Evolutionary conservation across 2,329 filamentous ascomycete species (phyloP).

Genomic region (Amphichorda felina): DNA sequence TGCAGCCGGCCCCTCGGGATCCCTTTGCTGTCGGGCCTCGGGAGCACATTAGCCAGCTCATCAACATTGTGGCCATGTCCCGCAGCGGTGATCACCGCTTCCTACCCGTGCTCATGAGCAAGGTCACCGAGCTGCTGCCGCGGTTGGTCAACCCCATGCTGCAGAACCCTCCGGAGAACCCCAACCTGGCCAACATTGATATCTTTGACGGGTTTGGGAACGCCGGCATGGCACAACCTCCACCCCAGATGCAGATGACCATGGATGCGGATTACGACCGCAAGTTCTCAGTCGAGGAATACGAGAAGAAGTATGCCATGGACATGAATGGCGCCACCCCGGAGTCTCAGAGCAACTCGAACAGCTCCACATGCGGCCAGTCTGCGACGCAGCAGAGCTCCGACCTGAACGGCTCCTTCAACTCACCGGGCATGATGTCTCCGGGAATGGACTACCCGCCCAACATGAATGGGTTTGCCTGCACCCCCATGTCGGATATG

Average conservation of each 20-base stretch:
- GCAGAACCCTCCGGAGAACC: conserved; percentile 43
- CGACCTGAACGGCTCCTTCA: conserved; percentile 37
- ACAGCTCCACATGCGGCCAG: conserved; percentile 9
- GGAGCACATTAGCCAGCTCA: conserved; percentile 60
- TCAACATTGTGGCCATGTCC: conserved; percentile 55
- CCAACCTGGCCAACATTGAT: conserved; percentile 39
- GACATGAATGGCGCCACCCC: conserved; percentile 21
- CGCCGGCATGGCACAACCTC: conserved; percentile 45
- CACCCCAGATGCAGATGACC: conserved; percentile 26
- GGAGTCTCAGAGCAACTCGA: conserved; percentile 17
- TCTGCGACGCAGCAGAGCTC: conserved; percentile 12
- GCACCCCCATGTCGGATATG: conserved; percentile 37
- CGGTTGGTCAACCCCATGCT: conserved; percentile 48
- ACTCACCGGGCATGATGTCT: conserved; percentile 42
- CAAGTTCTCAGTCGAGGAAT: conserved; percentile 31
- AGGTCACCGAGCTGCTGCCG: conserved; percentile 62
- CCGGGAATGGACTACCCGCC: conserved; percentile 37
- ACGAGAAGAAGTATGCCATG: conserved; percentile 25
- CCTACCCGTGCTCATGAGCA: conserved; percentile 63
- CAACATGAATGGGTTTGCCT: conserved; percentile 28
- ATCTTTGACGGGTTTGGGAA: conserved; percentile 57
- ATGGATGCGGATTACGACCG: conserved; percentile 34
- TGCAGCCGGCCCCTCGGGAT: conserved; percentile 46
- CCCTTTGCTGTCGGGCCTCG: conserved; percentile 56
- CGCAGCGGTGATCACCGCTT: conserved; percentile 69